Percentiles rank a stretch among this genome's conserved stretches.
These are phyloP conservation scores for Eimeria acervulina DNA, from an alignment of 169 alveolate species.

Conservation along the genomic window DNA sequence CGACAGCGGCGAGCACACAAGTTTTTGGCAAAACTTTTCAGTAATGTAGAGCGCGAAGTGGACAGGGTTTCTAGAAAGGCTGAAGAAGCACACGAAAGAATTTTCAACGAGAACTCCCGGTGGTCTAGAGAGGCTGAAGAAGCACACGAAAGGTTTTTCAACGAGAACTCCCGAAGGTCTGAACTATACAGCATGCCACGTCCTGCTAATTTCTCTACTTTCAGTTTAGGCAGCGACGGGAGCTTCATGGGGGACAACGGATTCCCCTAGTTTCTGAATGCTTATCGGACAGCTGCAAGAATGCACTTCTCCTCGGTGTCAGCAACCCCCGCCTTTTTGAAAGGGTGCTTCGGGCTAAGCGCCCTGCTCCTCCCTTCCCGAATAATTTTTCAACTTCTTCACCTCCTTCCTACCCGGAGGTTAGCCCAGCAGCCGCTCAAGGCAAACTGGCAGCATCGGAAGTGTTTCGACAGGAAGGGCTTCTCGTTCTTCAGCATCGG, in stretches of 20 bases:
- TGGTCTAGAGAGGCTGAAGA: not conserved
- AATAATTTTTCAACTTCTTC: not conserved
- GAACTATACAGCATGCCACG: no score
- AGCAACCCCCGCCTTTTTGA: no score
- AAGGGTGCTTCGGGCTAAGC: not conserved
- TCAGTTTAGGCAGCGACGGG: not conserved
- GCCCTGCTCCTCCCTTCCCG: slow-evolving; percentile 28
- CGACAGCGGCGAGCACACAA: not conserved
- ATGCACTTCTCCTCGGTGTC: no score
- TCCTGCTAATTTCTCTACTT: not conserved
- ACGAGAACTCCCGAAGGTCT: no score
- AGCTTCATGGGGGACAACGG: no score
- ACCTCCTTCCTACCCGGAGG: slow-evolving; percentile 26
- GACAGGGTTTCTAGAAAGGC: not conserved
- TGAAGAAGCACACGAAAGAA: not conserved
- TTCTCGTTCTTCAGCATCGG: not conserved
- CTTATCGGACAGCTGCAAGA: no score
- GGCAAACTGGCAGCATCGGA: not conserved
- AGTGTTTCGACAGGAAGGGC: not conserved
- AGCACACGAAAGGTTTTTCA: not conserved
- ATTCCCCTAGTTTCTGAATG: no score
- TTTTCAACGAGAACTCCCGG: no score
- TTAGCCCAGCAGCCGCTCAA: not conserved
- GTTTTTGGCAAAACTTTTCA: not conserved
- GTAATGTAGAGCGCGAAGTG: not conserved